Base-by-base conservation (phyloP, 805 yeast genomes). In the Starmerella geochares region DNA sequence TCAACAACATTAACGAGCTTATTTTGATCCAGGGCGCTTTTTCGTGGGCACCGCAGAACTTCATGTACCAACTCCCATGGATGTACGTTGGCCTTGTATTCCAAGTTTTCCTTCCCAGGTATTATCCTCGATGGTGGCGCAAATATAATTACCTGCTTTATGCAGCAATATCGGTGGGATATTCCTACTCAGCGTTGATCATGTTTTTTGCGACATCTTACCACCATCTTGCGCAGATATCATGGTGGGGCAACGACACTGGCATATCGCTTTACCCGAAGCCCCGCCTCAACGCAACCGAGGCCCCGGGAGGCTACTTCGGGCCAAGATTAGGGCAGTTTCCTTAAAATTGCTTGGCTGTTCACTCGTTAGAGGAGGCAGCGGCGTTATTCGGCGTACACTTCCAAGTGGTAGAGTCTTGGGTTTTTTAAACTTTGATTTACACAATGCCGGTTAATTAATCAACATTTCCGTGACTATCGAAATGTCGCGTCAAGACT, bases 161-260 rank as follows among this genome's bases (percentile, higher is more conserved):
- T 19, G 73, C 80, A 47, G 81, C 76, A 1, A 65, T 80, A 21
- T 65, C 73, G 11, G 76, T 83, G 1, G 84, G 83, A n/a, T 74
- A 78, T 16, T 84, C 83, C 2, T 71, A 79, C 54, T 67, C 79
- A 50, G 78, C 78, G 1, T 65, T 78, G 41, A 64, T 80, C 51
- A 75, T 79, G 35, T 80, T 80, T 65, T 76, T 77, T 58, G 63
- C 74, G 1, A 71, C 71, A 4, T 67, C 70, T 52, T 76, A 70
- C 58, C 42, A 38, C 3, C 69, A 74, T 41, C 65, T 68, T 3
- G 66, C 65, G 23, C 53, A 60, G 4, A 45, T 79, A 13, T 53
- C 65, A 35, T 81, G 86, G 86, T 80, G 86, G 86, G 86, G 86
- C 1, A 79, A 77, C 49, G 61, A 52, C 13, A 72, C 21, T 6